Base-by-base conservation (phyloP, 208 protist species). In the Leishmania martiniquensis region DNA sequence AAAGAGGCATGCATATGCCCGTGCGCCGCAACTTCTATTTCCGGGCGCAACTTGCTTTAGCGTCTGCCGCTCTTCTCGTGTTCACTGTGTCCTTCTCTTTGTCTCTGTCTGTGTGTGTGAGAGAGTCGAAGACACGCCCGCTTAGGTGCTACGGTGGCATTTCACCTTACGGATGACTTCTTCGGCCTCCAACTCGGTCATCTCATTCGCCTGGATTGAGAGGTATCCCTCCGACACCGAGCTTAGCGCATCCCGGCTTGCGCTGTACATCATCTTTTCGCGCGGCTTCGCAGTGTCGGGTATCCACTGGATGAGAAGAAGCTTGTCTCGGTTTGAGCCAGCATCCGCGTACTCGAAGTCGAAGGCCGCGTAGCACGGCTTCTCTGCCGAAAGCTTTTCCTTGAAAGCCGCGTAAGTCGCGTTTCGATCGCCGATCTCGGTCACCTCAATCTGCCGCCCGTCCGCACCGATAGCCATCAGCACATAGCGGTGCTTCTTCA, bases 321-420 rank as follows among this genome's bases (percentile, higher is more conserved):
- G 84, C 88, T 98, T 98, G 75, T 93, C 93, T 65, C 90, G 86
- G 20, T 49, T 81, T 32, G 68, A 66, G 42, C 81, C 84, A n/a
- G 91, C 93, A 34, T 91, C 81, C 32, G 71, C 87, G 80, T 92
- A 98, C 81, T 96, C 91, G 66, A 96, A 96, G 86, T 99, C 97
- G 77, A 90, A 97, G 57, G 96, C 89, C 76, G 86, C 94, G 85
- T 99, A 99, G 75, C 92, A 92, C 57, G 96, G 96, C 73, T 94
- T 81, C 44, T 85, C 79, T 13, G 84, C 45, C 75, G 89, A 81
- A 37, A 99, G 81, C 68, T 90, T 85, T 0, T 25, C 67, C 25
- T 89, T 57, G 81, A 99, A 98, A 15, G 95, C 83, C 25, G 89
- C 85, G 81, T 93, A 99, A 52, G 83, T 92, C 5, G 87, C 79